Base-by-base conservation (phyloP, 106 monocot species). In the Amphibolis antarctica region DNA sequence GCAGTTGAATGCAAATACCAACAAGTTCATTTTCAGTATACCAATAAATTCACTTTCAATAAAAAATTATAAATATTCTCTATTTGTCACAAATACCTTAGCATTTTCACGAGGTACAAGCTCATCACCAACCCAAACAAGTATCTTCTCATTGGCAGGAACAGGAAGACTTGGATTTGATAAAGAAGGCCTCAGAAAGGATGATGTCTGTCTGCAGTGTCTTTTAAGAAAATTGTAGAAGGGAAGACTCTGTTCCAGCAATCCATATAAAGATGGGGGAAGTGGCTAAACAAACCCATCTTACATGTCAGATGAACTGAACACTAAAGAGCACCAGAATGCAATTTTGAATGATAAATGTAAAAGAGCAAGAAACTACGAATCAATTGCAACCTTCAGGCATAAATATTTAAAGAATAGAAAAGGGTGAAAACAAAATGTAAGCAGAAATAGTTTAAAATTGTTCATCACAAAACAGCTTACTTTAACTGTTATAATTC, bases 101-200 rank as follows among this genome's bases (percentile, higher is more conserved):
- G 90, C 90, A 82, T 67, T 69, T 27, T 82, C 84, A 71, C 96
- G 89, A 59, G 89, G 86, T 56, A 90, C 50, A 57, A 96, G 72
- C 53, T 84, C 82, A 68, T 90, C 80, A 18, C 90, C 90, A 66
- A 90, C 84, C 96, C 96, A 96, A 70, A 80, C 90, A 76, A 96
- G 90, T 27, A 96, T 46, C 74, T 90, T 89, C 74, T 84, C 74
- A 70, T 96, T 96, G 48, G 70, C 71, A 49, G 86, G 81, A 42
- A 94, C 89, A 46, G 89, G 93, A 73, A 94, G 93, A 71, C 18
- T 23, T 23, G 90, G 86, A 69, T 62, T 47, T 64, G 96, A 82
- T 70, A 82, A 76, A 21, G 66, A 69, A 61, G 84, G 69, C 59
- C 63, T 68, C 9, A 84, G 26, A 60, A 81, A 71, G 43, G 75